Evolutionary conservation across 2,329 filamentous ascomycete genomes (phyloP).

Genomic region (Moelleriella libera): DNA sequence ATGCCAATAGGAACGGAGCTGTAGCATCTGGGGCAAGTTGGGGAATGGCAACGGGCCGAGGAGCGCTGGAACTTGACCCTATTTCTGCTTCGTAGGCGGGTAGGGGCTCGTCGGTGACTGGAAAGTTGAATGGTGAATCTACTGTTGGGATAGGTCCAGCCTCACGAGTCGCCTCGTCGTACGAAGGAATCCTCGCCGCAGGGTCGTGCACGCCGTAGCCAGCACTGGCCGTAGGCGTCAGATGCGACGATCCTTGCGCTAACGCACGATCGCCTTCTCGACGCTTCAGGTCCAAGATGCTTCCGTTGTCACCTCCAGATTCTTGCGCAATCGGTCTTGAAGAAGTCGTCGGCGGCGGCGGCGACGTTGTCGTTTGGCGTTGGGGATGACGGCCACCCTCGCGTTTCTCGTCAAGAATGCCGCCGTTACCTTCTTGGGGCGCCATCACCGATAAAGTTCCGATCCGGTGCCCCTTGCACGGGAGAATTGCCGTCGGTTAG

Average conservation of each 20-base stretch:
- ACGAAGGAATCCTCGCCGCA: conserved; percentile 3
- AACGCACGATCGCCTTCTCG: background rate
- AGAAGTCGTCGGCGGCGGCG: too few species aligned
- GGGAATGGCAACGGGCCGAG: conserved; percentile 24
- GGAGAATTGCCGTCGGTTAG: too few species aligned
- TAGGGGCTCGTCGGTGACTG: conserved; percentile 11
- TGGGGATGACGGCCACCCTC: background rate
- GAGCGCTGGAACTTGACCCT: background rate
- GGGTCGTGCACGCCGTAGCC: background rate
- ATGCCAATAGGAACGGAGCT: conserved; percentile 24
- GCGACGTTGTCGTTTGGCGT: background rate
- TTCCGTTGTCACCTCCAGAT: background rate
- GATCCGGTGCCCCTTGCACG: too few species aligned
- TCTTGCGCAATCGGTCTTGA: too few species aligned
- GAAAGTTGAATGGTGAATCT: conserved; percentile 24
- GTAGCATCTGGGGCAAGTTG: conserved; percentile 19
- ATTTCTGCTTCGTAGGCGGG: conserved; percentile 14
- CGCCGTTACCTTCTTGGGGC: conserved; percentile 15
- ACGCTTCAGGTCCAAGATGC: conserved; percentile 1
- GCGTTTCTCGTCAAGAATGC: conserved; percentile 30
- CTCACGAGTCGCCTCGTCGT: conserved; percentile 1
- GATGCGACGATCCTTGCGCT: background rate
- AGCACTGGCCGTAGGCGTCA: background rate
- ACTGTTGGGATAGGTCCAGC: conserved; percentile 4
- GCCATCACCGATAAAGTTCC: background rate